Evolutionary conservation across 192 early-diverging fungal species (phyloP).

Genomic region (Linnemannia schmuckeri): DNA sequence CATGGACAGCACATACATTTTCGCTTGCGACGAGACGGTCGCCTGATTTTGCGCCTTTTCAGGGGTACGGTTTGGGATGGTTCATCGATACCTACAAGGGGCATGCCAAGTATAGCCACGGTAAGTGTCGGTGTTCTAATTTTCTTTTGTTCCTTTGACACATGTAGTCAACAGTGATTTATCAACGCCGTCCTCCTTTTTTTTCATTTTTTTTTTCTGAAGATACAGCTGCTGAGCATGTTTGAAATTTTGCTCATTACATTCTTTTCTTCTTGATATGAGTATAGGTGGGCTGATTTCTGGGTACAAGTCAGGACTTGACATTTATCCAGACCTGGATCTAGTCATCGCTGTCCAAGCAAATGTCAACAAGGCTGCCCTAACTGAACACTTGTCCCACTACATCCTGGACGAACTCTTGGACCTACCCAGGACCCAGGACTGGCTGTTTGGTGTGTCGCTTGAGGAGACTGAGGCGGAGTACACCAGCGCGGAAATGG

Average conservation of each 20-base stretch:
- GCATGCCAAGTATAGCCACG: constrained; percentile 6
- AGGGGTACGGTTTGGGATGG: constrained; percentile 29
- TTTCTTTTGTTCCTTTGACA: too few species aligned
- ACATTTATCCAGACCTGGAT: neutral
- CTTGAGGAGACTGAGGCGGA: neutral
- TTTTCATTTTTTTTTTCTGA: too few species aligned
- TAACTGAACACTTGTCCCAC: neutral
- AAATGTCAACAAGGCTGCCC: neutral
- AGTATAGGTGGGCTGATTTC: constrained; percentile 3
- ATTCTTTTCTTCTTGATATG: neutral
- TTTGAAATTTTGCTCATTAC: too few species aligned
- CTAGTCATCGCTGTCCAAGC: constrained; percentile 8
- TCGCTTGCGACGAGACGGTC: neutral
- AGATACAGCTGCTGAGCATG: neutral
- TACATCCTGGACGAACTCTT: constrained; percentile 19
- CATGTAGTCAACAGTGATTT: too few species aligned
- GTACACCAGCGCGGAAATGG: neutral
- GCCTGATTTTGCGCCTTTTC: constrained; percentile 5
- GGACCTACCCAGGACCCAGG: constrained; percentile 7
- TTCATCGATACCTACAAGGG: constrained; percentile 24
- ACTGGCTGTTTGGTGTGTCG: neutral
- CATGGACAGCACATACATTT: neutral
- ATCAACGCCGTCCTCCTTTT: too few species aligned
- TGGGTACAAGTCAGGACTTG: neutral
- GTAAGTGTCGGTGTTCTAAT: neutral